Base-by-base conservation (phyloP, 176 grass and related monocot species). In the Puccinellia tenuiflora region DNA sequence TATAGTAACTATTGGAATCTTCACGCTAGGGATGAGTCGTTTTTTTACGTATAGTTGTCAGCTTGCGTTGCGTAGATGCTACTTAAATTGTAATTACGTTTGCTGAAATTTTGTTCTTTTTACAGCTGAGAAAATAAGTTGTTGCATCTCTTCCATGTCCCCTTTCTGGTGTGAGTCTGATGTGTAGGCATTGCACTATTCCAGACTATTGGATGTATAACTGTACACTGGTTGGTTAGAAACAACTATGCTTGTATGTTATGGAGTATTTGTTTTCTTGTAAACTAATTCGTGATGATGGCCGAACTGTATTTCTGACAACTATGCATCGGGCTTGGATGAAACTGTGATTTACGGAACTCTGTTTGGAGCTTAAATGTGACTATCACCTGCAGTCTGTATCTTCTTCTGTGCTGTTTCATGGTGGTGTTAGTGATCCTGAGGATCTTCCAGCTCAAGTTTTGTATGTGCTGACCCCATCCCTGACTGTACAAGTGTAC, bases 91-190 rank as follows among this genome's bases (percentile, higher is more conserved):
- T 65, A 15, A 20, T 18, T 81, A 0, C 25, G 10, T 30, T 35
- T 43, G 31, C 6, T 12, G 24, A 73, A 33, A 40, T 45, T 67
- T 21, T 29, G 46, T 84, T 52, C 17, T 15, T 80, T n/a, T 11
- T 85, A 80, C 47, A 68, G 47, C 54, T 56, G 39, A n/a, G 6
- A n/a, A 38, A 47, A 80, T 75, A 79, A 73, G 29, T 37, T 62
- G 9, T 12, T 79, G 26, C 54, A 45, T 65, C 76, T 75, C 22
- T 39, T 42, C 4, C 2, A 33, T 46, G 68, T 65, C 51, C 4
- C 7, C 7, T 25, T 21, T 52, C 53, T 30, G 17, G 26, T 64
- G 40, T 73, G 6, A 17, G 4, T 62, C 28, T 8, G 12, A 16
- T 34, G 31, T 80, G 26, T 46, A 17, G 46, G 4, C 38, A 46